These are phyloP conservation scores for Chalciporus sphaerocephalus DNA, from an alignment of 768 basidiomycete genomes.

Conservation along the genomic window DNA sequence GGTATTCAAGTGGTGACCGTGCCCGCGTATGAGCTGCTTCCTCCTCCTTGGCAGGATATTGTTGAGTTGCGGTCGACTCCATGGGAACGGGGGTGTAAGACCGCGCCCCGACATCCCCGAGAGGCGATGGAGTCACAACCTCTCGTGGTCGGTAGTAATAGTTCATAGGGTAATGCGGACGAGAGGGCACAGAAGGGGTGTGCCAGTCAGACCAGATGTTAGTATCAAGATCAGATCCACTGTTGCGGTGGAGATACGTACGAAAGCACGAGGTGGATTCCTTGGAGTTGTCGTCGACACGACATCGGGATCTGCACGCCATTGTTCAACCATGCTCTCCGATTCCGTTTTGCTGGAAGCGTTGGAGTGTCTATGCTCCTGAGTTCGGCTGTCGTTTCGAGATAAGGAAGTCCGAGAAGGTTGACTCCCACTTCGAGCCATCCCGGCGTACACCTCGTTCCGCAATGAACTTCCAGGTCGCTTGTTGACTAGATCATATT, in stretches of 20 bases:
- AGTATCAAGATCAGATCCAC: not conserved
- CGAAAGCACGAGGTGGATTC: conserved; percentile 17
- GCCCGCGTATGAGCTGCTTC: conserved; percentile 7
- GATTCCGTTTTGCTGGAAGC: conserved; percentile 23
- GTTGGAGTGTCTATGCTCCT: conserved; percentile 12
- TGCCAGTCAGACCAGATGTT: conserved; percentile 4
- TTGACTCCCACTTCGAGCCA: conserved; percentile 25
- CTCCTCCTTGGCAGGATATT: conserved; percentile 4
- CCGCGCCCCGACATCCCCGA: conserved; percentile 18
- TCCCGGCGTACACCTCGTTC: conserved; percentile 20
- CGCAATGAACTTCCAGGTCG: conserved; percentile 24
- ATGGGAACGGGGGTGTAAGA: conserved; percentile 13
- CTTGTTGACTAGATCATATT: conserved; percentile 29
- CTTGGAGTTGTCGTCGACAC: conserved; percentile 13
- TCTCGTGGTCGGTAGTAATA: conserved; percentile 32
- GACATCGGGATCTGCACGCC: conserved; percentile 28
- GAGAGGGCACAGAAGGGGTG: conserved; percentile 15
- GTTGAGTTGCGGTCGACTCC: conserved; percentile 6
- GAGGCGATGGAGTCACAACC: conserved; percentile 24
- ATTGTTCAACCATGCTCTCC: conserved; percentile 28
- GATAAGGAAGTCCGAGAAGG: conserved; percentile 15
- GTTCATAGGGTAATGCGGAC: conserved; percentile 8
- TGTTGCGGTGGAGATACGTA: conserved; percentile 6
- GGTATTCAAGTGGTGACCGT: conserved; percentile 19
- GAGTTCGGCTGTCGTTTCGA: conserved; percentile 15